These are phyloP conservation scores for Geum urbanum DNA, from an alignment of 306 rosid species.

Conservation along the genomic window DNA sequence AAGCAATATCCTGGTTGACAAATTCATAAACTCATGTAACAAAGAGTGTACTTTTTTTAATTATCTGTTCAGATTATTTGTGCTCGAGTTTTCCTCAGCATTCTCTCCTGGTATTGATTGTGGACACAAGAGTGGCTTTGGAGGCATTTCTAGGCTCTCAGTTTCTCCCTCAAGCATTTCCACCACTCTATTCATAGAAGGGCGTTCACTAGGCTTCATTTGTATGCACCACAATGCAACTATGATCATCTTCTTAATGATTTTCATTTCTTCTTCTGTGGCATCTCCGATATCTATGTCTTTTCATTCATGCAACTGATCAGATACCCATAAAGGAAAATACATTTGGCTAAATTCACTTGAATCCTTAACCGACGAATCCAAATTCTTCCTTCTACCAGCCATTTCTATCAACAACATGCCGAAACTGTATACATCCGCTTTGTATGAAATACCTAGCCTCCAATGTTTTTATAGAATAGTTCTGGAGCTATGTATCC, in stretches of 20 bases:
- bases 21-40: too few relatives aligned
- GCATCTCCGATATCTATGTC: neutral
- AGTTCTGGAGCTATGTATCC: neutral
- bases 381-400: neutral
- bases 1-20: too few relatives aligned
- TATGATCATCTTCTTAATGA: neutral
- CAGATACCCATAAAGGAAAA: neutral
- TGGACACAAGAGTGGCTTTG: neutral
- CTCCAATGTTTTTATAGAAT: neutral
- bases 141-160: neutral
- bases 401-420: neutral
- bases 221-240: constrained; percentile 3
- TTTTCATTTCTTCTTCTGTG: neutral
- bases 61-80: neutral
- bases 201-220: neutral
- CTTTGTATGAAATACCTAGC: neutral
- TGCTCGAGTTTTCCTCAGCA: neutral
- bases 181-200: neutral
- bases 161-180: neutral
- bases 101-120: neutral
- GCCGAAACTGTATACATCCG: neutral
- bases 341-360: neutral
- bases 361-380: neutral
- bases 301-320: neutral
- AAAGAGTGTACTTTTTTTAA: too few relatives aligned